phyloP scores from a whole-genome alignment of 805 yeast genomes.

The Metschnikowia bowlesiae region DNA sequence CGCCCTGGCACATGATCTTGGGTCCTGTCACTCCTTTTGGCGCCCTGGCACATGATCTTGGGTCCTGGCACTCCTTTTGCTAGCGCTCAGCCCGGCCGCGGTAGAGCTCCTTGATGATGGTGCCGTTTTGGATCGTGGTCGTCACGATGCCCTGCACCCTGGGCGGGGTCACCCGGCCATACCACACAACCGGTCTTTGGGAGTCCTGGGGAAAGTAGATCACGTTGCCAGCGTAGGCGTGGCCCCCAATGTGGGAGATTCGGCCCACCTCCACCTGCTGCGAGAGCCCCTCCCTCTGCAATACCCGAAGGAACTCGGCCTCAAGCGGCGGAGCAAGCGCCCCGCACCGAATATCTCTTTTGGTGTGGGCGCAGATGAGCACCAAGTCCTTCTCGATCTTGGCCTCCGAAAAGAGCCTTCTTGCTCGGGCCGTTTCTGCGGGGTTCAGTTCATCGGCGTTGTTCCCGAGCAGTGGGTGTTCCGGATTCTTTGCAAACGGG shows the following conservation, averaged over 20 bases:
- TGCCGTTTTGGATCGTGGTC: constrained; percentile 47
- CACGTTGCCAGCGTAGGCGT: constrained; percentile 80
- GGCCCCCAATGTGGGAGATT: constrained; percentile 82
- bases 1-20: too few species aligned
- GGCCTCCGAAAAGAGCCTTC: constrained; percentile 6
- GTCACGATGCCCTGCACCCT: constrained; percentile 62
- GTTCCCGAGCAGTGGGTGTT: neutral
- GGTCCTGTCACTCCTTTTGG: too few species aligned
- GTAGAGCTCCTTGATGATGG: constrained; percentile 52
- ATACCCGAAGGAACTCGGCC: constrained; percentile 45
- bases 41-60: neutral
- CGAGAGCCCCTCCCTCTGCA: constrained; percentile 30
- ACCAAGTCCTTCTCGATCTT: constrained; percentile 27
- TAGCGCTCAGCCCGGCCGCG: constrained; percentile 37
- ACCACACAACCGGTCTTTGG: constrained; percentile 53
- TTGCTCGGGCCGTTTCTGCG: neutral
- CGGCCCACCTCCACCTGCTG: constrained; percentile 42
- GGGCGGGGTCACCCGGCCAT: constrained; percentile 66
- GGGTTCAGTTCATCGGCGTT: too few species aligned
- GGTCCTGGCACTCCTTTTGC: too few species aligned
- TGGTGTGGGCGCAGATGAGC: constrained; percentile 62
- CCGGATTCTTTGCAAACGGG: constrained; percentile 15
- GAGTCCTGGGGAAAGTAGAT: constrained; percentile 43
- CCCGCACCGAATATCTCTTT: constrained; percentile 67
- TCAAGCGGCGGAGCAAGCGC: constrained; percentile 53